These are phyloP conservation scores for Plasmodium ovale DNA, from an alignment of 169 alveolate species.

Conservation along the genomic window DNA sequence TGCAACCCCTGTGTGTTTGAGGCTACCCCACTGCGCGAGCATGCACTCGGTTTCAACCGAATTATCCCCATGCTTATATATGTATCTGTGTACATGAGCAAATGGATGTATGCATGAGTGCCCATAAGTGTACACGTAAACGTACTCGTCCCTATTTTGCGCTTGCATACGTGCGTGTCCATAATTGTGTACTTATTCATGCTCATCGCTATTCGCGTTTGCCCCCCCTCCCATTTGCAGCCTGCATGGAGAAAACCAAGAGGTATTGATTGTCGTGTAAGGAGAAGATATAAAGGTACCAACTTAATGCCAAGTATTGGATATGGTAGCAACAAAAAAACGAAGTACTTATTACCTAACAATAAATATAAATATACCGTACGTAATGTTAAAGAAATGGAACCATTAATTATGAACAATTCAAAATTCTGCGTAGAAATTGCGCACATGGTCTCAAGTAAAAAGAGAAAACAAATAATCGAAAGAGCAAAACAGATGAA, in stretches of 20 bases:
- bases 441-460: constrained; percentile 94
- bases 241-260: constrained; percentile 97
- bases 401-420: constrained; percentile 96
- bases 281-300: constrained; percentile 96
- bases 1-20: too few species aligned
- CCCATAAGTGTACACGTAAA: too few species aligned
- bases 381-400: constrained; percentile 92
- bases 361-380: constrained; percentile 95
- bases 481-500: constrained; percentile 96
- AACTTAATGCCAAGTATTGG: constrained; percentile 96
- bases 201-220: neutral
- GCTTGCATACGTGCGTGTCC: too few species aligned
- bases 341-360: constrained; percentile 94
- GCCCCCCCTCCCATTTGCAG: constrained; percentile 59
- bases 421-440: constrained; percentile 94
- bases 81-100: too few species aligned
- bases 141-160: too few species aligned
- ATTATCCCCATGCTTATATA: too few species aligned
- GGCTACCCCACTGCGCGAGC: too few species aligned
- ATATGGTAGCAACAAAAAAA: constrained; percentile 96
- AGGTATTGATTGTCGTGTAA: constrained; percentile 97
- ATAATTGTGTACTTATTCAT: too few species aligned
- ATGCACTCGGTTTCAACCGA: too few species aligned
- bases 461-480: constrained; percentile 92
- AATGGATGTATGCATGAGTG: too few species aligned